Conservation (phyloP, 106 monocot genomes). For the Posidonia australis region DNA sequence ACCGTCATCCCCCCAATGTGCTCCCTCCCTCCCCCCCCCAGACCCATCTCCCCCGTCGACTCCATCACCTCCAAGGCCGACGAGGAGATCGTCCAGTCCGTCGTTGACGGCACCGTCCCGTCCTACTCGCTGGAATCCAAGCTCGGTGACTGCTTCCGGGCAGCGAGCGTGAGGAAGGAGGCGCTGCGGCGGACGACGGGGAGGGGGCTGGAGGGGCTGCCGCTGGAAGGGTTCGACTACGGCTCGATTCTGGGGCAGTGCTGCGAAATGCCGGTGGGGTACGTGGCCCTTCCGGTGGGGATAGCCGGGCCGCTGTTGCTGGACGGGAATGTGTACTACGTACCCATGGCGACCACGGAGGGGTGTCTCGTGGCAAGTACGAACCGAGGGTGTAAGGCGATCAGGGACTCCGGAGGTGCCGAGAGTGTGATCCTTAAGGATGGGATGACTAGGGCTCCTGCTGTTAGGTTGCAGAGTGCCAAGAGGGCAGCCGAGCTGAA, state of each 20-base stretch:
- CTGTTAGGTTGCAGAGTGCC: slow-evolving; percentile 49
- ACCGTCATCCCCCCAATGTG: slow-evolving; percentile 36
- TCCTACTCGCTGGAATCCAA: slow-evolving; percentile 53
- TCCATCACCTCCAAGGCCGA: slow-evolving; percentile 24
- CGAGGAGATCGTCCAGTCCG: slow-evolving; percentile 45
- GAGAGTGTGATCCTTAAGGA: slow-evolving; percentile 52
- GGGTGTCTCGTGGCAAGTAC: slow-evolving; percentile 88
- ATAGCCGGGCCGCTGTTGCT: slow-evolving; percentile 66
- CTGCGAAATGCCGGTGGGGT: slow-evolving; percentile 84
- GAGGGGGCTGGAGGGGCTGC: slow-evolving; percentile 50
- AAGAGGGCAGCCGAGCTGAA: slow-evolving; percentile 61
- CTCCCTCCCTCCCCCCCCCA: slow-evolving; percentile 6
- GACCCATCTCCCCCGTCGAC: slow-evolving; percentile 7
- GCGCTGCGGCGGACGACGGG: slow-evolving; percentile 55
- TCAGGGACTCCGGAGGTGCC: slow-evolving; percentile 62
- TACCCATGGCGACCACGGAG: slow-evolving; percentile 93
- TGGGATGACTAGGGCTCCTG: slow-evolving; percentile 80
- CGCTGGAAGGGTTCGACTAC: slow-evolving; percentile 73
- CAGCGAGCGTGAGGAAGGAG: slow-evolving; percentile 53
- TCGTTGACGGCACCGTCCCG: slow-evolving; percentile 45
- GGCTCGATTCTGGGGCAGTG: slow-evolving; percentile 67
- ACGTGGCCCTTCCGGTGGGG: slow-evolving; percentile 57
- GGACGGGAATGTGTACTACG: slow-evolving; percentile 43
- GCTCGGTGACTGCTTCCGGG: slow-evolving; percentile 52
- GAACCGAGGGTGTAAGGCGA: slow-evolving; percentile 78